Evolutionary conservation across 1,284 basidiomycete genomes (phyloP), one percentile per base, ranked within the genome.

Genomic region (Leccinum fallax): DNA sequence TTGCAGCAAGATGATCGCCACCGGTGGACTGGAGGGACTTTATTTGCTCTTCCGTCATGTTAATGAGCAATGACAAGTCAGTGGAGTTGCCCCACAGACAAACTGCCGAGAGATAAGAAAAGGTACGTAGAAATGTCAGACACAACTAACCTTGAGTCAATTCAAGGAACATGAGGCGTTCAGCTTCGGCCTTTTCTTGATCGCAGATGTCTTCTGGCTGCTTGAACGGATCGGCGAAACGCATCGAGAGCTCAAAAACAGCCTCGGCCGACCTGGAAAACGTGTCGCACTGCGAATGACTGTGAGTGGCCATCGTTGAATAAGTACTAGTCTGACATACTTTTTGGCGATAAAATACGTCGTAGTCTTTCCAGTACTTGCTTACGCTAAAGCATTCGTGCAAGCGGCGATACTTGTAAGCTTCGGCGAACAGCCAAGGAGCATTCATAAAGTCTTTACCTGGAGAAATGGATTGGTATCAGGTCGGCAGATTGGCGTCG

Each of bases 41-140:
- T 80, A 99, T 98, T 77, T 98, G 96, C 52, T 98, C 96, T 78
- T 98, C 96, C 13, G 94, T 94, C 96, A 98, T 98, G 80, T 98
- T 95, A 79, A 98, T 98, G 60, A 98, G 84, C 36, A 98, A 85
- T 3, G 94, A 97, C 59, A 98, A 82, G 77, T 98, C 96, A 61
- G 97, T 98, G n/a, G 94, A 93, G 78, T 97, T 97, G 16, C 94
- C 94, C 94, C 94, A 96, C 24, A 97, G 83, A 72, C 94, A 96
- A 61, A 97, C 93, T 93, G 61, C 34, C 16, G 21, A 49, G 48
- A n/a, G n/a, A 54, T 7, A 61, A 26, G 55, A 34, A 4, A 19
- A 49, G n/a, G 32, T n/a, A 28, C n/a, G 15, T 30, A 4, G 16
- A 49, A 46, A 65, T 61, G 38, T 40, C 5, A 40, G 56, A 53